Base-by-base conservation (phyloP, 2,329 filamentous ascomycete species). In the Aureobasidium sp. region DNA sequence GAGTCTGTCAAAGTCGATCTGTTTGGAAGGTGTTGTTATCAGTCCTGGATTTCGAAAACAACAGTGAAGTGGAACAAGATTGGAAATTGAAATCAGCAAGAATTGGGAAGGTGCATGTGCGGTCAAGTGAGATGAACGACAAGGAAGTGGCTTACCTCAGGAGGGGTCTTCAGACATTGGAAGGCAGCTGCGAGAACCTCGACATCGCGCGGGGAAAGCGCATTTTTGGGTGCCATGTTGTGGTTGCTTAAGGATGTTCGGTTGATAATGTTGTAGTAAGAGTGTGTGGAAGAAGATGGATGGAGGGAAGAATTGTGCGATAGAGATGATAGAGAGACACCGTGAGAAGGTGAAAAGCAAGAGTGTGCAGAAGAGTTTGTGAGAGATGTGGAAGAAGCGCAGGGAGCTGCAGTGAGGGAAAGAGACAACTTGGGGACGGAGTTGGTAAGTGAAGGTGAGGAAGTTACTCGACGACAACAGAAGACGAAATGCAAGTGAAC, bases 1-100 rank as follows among this genome's bases (percentile, higher is more conserved):
- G 10, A 79, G 65, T 27, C 71, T 74, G 0, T 71, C 67, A 63
- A 71, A 74, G 67, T 80, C 75, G 29, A 77, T 63, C 75, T 77
- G 62, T 26, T 27, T 27, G 39, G 9, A 41, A 9, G 39, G 6
- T 41, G 39, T 24, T 24, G 10, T 44, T 12, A 5, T 44, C 41
- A 44, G 20, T 2, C 6, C 2, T 44, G 10, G 20, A 24, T 12
- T 12, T 12, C 9, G 10, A 5, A 26, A 26, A 44, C 41, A 26
- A 44, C 12, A 13, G 41, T 44, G 41, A 12, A 26, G 26, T 12
- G 13, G 24, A 20, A 44, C 20, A 24, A 15, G 10, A 8, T 26
- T 13, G 10, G 5, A 44, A 13, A 5, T 13, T 3, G 12, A 20
- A 24, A 44, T 9, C 8, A 15, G 3, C 6, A 1, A 3, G 13